Percentiles rank a stretch among this genome's conserved stretches.
Conservation (phyloP, 2,329 filamentous ascomycete genomes). For the Cryphonectria japonica region DNA sequence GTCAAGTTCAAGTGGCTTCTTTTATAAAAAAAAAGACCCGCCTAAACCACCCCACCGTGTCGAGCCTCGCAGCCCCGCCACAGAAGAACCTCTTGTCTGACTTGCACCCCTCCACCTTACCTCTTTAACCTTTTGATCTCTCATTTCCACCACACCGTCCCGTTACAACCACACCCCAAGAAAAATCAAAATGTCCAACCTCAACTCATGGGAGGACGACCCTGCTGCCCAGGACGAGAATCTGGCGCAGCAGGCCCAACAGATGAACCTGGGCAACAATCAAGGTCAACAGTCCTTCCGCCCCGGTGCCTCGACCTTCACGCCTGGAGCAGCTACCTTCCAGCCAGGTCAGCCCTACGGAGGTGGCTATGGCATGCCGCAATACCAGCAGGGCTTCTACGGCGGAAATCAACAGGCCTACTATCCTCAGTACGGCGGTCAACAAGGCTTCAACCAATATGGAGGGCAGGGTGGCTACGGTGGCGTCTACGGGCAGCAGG, state of each 20-base stretch:
- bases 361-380: conserved; percentile 59
- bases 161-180: conserved; percentile 25
- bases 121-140: conserved; percentile 19
- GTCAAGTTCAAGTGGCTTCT: conserved; percentile 22
- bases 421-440: conserved; percentile 61
- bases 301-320: conserved; percentile 71
- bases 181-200: conserved; percentile 72
- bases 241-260: conserved; percentile 75
- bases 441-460: conserved; percentile 53
- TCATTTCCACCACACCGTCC: conserved; percentile 1
- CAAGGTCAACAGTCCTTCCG: conserved; percentile 59
- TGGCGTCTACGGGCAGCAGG: conserved; percentile 47
- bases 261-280: conserved; percentile 71
- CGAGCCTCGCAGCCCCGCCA: conserved; percentile 15
- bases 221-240: conserved; percentile 76
- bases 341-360: conserved; percentile 72
- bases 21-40: conserved; percentile 14
- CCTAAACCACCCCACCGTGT: conserved; percentile 35
- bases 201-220: conserved; percentile 95
- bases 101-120: conserved; percentile 8
- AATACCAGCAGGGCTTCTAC: conserved; percentile 58
- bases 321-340: conserved; percentile 72
- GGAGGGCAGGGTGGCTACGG: conserved; percentile 36
- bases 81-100: conserved; percentile 7
- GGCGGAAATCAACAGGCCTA: conserved; percentile 46